phyloP scores from a whole-genome alignment of 257 asterid species.

The Cynanchum wilfordii region DNA sequence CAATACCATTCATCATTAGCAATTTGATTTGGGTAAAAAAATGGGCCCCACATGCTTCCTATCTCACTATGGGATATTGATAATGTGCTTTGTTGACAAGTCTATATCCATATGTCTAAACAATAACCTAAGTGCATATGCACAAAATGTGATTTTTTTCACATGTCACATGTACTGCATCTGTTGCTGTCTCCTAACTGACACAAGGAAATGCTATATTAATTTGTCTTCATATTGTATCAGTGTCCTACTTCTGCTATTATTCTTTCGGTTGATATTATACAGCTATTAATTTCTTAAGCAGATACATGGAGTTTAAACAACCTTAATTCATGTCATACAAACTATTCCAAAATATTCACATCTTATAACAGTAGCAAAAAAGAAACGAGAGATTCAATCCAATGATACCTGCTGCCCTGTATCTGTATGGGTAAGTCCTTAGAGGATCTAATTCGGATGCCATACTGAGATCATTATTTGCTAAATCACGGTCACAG shows the following conservation, averaged over 20 bases:
- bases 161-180: not conserved
- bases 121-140: not conserved
- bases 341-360: slow-evolving; percentile 1
- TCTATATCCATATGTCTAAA: not conserved
- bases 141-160: not conserved
- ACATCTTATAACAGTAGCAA: not conserved
- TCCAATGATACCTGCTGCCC: slow-evolving; percentile 40
- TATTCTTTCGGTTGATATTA: not conserved
- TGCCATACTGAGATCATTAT: slow-evolving; percentile 41
- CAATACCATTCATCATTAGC: not conserved
- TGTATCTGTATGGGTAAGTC: slow-evolving; percentile 48
- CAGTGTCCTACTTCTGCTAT: not conserved
- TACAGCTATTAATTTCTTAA: not conserved
- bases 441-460: slow-evolving; percentile 42
- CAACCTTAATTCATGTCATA: not conserved
- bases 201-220: not conserved
- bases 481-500: slow-evolving; percentile 48
- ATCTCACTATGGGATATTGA: not conserved
- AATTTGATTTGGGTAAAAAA: not conserved
- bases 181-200: not conserved
- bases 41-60: not conserved
- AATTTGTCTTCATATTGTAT: not conserved
- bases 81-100: not conserved
- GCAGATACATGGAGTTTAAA: not conserved
- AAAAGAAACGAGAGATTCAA: not conserved